Conservation (phyloP, 495 filamentous ascomycete species). For the Daldinia concentrica region DNA sequence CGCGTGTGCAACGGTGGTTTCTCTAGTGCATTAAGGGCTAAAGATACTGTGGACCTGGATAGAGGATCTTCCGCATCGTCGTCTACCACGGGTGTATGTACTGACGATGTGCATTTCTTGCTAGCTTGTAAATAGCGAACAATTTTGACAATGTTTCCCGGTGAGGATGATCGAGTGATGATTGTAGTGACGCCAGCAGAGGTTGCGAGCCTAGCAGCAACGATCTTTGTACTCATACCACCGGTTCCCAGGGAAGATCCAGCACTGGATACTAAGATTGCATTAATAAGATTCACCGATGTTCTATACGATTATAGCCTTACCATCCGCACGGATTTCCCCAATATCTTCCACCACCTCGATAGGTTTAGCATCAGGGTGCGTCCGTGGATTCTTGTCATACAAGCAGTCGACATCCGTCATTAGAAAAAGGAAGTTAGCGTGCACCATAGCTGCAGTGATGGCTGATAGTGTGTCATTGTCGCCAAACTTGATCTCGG, state of each 20-base stretch:
- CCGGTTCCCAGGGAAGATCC: conserved; percentile 93
- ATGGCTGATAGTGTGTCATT: conserved; percentile 98
- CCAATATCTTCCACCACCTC: conserved; percentile 92
- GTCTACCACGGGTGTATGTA: conserved; percentile 37
- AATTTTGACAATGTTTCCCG: conserved; percentile 90
- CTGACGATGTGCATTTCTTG: conserved; percentile 48
- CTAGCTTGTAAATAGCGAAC: conserved; percentile 78
- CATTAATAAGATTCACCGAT: neutral
- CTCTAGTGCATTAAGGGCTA: conserved; percentile 43
- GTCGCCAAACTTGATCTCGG: conserved; percentile 99
- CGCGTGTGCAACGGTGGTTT: conserved; percentile 83
- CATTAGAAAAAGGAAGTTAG: conserved; percentile 97
- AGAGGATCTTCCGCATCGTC: conserved; percentile 46
- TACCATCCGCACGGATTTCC: conserved; percentile 82
- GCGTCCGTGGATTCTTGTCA: conserved; percentile 87
- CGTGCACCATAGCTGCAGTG: conserved; percentile 95
- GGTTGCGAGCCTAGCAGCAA: conserved; percentile 90
- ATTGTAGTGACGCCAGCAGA: conserved; percentile 95
- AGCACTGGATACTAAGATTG: conserved; percentile 74
- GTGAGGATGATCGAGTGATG: conserved; percentile 90
- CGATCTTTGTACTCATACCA: conserved; percentile 97
- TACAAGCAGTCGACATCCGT: conserved; percentile 98
- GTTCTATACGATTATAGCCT: neutral
- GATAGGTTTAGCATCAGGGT: conserved; percentile 87
- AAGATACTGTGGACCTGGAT: conserved; percentile 49